These are phyloP conservation scores for Pseudonectria foliicola DNA, from an alignment of 2,329 filamentous ascomycete species.

Conservation along the genomic window DNA sequence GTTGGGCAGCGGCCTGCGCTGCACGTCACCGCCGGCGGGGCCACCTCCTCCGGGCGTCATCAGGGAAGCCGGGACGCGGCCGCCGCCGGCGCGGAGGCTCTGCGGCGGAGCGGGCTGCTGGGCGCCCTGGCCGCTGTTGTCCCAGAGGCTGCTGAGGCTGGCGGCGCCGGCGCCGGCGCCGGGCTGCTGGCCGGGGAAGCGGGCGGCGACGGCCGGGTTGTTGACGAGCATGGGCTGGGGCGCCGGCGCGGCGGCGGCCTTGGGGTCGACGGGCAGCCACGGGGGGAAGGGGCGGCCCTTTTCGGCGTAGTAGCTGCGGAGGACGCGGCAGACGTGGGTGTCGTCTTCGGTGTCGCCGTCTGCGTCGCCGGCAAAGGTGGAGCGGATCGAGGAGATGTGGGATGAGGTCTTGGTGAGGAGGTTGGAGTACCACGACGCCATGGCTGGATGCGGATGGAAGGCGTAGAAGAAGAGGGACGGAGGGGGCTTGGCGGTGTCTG, in stretches of 20 bases:
- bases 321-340: slow-evolving; percentile 87
- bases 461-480: background rate
- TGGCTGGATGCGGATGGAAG: slow-evolving; percentile 32
- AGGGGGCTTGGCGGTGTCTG: background rate
- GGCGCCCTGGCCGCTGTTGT: slow-evolving; percentile 32
- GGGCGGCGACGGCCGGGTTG: slow-evolving; percentile 40
- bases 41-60: no score
- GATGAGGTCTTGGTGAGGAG: slow-evolving; percentile 59
- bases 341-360: slow-evolving; percentile 79
- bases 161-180: slow-evolving; percentile 23
- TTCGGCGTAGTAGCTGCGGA: slow-evolving; percentile 88
- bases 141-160: slow-evolving; percentile 53
- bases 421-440: slow-evolving; percentile 79
- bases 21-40: slow-evolving; percentile 24
- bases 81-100: slow-evolving; percentile 39
- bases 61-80: slow-evolving; percentile 29
- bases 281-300: slow-evolving; percentile 72
- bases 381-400: slow-evolving; percentile 58
- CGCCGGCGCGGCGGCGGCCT: slow-evolving; percentile 49
- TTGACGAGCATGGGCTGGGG: slow-evolving; percentile 47
- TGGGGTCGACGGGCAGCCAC: slow-evolving; percentile 91
- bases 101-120: slow-evolving; percentile 27
- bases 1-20: slow-evolving; percentile 55
- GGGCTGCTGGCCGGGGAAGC: slow-evolving; percentile 41
- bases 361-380: slow-evolving; percentile 58